Conservation (phyloP, 2,329 filamentous ascomycete species). For the Pseudogymnoascus verrucosus region DNA sequence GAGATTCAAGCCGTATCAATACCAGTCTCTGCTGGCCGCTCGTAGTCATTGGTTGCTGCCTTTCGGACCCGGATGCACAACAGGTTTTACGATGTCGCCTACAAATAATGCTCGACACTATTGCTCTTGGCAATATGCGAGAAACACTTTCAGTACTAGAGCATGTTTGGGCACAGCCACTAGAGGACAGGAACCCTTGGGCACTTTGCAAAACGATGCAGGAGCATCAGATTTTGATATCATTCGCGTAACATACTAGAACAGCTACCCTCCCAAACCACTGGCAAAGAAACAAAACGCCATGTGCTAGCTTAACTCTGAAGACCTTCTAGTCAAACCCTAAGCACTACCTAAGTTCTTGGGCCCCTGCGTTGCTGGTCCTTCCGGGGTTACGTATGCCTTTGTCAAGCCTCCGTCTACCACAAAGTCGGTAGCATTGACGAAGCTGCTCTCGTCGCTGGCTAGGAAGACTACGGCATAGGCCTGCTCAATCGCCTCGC, state of each 20-base stretch:
- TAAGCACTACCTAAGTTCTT: slow-evolving; percentile 35
- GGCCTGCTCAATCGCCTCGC: slow-evolving; percentile 70
- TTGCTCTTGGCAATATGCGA: slow-evolving; percentile 39
- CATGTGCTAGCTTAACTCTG: neutral
- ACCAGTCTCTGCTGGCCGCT: slow-evolving; percentile 35
- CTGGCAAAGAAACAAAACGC: neutral
- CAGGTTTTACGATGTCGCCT: slow-evolving; percentile 30
- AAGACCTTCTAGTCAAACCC: neutral
- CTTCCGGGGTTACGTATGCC: slow-evolving; percentile 70
- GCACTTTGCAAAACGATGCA: slow-evolving; percentile 38
- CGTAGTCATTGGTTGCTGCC: slow-evolving; percentile 32
- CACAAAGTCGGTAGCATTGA: slow-evolving; percentile 76
- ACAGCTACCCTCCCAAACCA: neutral
- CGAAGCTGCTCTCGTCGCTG: slow-evolving; percentile 66
- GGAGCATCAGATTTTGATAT: slow-evolving; percentile 40
- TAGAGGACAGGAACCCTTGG: slow-evolving; percentile 34
- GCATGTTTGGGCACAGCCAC: slow-evolving; percentile 34
- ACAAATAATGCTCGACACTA: slow-evolving; percentile 29
- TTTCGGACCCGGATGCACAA: slow-evolving; percentile 29
- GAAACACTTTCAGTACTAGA: slow-evolving; percentile 35
- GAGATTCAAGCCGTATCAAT: slow-evolving; percentile 30
- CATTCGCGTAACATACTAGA: slow-evolving; percentile 34
- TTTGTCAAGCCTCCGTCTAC: slow-evolving; percentile 95
- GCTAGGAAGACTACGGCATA: slow-evolving; percentile 67
- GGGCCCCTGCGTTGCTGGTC: slow-evolving; percentile 46